Conservation (phyloP, 257 asterid genomes). For the Craterostigma plantagineum region DNA sequence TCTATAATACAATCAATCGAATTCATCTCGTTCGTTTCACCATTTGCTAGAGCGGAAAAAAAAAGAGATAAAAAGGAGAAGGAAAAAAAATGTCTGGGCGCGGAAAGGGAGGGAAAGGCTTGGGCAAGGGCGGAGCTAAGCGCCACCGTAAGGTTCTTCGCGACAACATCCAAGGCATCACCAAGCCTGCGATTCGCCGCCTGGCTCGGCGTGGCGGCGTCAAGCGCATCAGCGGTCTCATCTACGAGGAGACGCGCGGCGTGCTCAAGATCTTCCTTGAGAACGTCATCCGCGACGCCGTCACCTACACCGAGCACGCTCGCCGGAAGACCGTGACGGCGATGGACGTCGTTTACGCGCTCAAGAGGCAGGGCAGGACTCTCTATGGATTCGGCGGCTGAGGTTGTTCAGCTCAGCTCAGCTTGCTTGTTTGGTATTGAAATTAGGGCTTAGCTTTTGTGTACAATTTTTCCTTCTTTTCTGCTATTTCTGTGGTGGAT, state of each 20-base stretch:
- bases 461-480: too few species aligned
- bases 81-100: slow-evolving; percentile 17
- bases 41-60: too few species aligned
- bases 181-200: slow-evolving; percentile 16
- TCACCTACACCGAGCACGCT: slow-evolving; percentile 15
- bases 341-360: slow-evolving; percentile 24
- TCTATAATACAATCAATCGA: too few species aligned
- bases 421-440: too few species aligned
- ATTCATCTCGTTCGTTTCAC: too few species aligned
- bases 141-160: slow-evolving; percentile 24
- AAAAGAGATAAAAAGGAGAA: too few species aligned
- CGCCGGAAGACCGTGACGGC: slow-evolving; percentile 16
- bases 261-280: slow-evolving; percentile 15
- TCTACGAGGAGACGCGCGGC: slow-evolving; percentile 9
- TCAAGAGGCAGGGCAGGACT: slow-evolving; percentile 28
- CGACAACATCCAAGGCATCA: slow-evolving; percentile 14
- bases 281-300: slow-evolving; percentile 17
- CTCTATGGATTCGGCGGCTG: slow-evolving; percentile 22
- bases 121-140: slow-evolving; percentile 25
- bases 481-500: too few species aligned
- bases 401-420: background rate
- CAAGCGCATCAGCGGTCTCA: slow-evolving; percentile 23
- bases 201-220: slow-evolving; percentile 24
- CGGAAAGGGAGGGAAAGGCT: slow-evolving; percentile 23
- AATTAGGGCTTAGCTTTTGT: too few species aligned